Evolutionary conservation across 73 alveolate species (phyloP).

Genomic region (Paramecium octaurelia): DNA sequence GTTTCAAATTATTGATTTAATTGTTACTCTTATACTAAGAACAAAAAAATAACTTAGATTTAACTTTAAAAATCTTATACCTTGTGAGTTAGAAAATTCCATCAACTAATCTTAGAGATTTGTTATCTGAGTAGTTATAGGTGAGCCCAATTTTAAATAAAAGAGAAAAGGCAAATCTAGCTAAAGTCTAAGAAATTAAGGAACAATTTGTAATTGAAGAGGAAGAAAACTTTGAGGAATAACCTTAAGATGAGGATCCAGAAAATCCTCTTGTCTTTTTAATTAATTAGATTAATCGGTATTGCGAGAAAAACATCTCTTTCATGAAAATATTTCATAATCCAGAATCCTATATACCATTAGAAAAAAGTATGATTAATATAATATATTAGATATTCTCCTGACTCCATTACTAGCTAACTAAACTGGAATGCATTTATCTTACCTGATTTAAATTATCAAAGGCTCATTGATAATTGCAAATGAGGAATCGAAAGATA

Average conservation of each 20-base stretch:
- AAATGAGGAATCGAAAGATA: background rate
- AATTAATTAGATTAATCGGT: background rate
- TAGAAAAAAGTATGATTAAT: background rate
- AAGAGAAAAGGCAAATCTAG: constrained; percentile 4
- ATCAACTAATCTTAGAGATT: background rate
- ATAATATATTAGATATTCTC: background rate
- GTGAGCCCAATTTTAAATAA: background rate
- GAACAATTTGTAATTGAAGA: background rate
- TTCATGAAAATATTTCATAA: background rate
- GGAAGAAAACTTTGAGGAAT: background rate
- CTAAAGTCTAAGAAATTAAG: background rate
- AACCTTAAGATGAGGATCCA: background rate
- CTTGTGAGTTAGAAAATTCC: background rate
- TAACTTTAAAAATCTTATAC: background rate
- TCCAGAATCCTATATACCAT: background rate
- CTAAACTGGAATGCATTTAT: background rate
- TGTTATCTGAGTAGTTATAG: background rate
- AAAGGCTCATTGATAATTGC: background rate
- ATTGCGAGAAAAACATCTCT: background rate
- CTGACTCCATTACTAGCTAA: background rate
- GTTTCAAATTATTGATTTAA: background rate
- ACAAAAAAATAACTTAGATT: background rate
- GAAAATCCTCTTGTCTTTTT: background rate
- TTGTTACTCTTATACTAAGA: background rate
- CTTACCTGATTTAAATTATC: background rate